Evolutionary conservation across 129 eudicot species (phyloP), one percentile per base, ranked within the genome.

Genomic region (Scalesia atractyloides): DNA sequence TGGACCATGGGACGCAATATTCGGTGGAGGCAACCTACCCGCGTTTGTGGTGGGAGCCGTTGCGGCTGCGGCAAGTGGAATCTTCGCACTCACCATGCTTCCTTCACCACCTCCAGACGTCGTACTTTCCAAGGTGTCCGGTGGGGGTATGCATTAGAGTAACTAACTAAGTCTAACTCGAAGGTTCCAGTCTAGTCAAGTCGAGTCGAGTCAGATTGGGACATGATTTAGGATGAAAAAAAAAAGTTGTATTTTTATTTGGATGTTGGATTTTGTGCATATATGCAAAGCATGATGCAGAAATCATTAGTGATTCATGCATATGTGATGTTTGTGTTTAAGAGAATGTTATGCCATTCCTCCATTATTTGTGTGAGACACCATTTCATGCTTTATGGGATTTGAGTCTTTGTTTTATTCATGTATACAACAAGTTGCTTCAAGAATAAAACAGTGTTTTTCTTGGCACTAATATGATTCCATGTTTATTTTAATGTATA

Each of bases 21-120:
- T 92, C 9, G 98, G 96, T 0, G 95, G 98, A 2, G 86, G 96
- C 61, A 92, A 92, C 76, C 64, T 88, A 73, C 96, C 98, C 1
- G 86, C 96, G 0, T 89, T 92, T 53, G 72, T 87, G 24, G 76
- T 80, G 1, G 98, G 98, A 47, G 96, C 95, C 0, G 39, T 83
- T 0, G 82, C 96, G 0, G 91, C 98, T 0, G 88, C 86, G 9
- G 61, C 54, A 0, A 86, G 95, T 62, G 96, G 91, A 5, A 61
- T 92, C 0, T 64, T 81, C 2, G 86, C 96, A 0, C 24, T 89
- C 2, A 58, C 77, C 10, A 66, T 86, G 78, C 86, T 88, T 30
- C 94, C 94, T 17, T 51, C 88, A 9, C 85, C 93, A 47, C 82
- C 85, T 14, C 80, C 75, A 0, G 86, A 87, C 33, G 81, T 51